Percentiles rank a stretch among this genome's conserved stretches.
phyloP scores from a whole-genome alignment of 208 protist species.

The Phytomonas francai region DNA sequence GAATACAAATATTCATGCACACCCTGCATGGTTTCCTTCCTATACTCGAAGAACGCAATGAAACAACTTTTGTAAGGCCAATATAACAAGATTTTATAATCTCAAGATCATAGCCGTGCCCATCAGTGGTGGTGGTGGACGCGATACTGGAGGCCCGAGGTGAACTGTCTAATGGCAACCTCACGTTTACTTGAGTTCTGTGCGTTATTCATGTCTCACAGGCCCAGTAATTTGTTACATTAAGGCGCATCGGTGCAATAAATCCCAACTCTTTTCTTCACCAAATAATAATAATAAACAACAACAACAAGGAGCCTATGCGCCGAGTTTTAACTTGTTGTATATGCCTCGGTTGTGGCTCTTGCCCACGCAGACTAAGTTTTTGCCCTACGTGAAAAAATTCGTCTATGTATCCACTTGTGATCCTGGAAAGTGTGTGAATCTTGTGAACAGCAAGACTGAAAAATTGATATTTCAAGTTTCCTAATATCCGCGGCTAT shows the following conservation, averaged over 20 bases:
- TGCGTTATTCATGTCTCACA: neutral
- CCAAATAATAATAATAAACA: neutral
- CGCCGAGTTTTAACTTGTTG: neutral
- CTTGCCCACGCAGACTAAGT: neutral
- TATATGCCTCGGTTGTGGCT: neutral
- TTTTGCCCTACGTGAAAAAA: neutral
- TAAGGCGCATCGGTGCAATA: neutral
- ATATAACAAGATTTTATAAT: neutral
- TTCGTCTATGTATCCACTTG: neutral
- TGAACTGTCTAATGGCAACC: neutral
- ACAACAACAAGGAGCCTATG: neutral
- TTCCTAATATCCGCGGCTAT: neutral
- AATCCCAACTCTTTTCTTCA: neutral
- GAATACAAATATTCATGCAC: neutral
- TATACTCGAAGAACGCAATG: neutral
- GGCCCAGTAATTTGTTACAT: neutral
- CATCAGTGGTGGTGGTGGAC: neutral
- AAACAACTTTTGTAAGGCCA: neutral
- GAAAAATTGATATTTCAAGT: neutral
- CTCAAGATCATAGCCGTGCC: neutral
- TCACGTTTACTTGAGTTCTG: neutral
- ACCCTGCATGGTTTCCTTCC: neutral
- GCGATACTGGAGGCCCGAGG: neutral
- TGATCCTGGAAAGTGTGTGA: neutral
- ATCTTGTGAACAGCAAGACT: neutral